A percentile compares a stretch with the other conserved stretches of the same genome.
These are phyloP conservation scores for Leptographium wingfieldii DNA, from an alignment of 2,329 filamentous ascomycete species.

Conservation along the genomic window DNA sequence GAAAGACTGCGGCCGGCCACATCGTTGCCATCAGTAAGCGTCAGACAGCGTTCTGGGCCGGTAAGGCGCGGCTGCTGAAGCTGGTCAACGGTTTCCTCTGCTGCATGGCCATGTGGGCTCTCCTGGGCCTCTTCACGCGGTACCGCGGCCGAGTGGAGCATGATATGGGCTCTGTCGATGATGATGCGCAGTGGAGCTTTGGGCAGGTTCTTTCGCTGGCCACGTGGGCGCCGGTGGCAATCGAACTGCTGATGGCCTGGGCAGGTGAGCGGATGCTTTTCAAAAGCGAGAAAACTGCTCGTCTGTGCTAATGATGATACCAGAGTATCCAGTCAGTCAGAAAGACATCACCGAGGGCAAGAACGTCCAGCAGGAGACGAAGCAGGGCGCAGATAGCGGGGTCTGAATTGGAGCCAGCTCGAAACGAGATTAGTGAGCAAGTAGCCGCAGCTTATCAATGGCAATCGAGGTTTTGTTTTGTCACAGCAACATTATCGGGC, in stretches of 20 bases:
- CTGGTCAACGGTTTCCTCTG: slow-evolving; percentile 11
- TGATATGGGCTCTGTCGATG: slow-evolving; percentile 10
- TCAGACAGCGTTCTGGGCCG: neutral
- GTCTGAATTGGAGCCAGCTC: neutral
- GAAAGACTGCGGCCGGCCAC: too few species aligned
- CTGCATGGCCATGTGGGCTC: slow-evolving; percentile 17
- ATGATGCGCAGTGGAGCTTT: slow-evolving; percentile 18
- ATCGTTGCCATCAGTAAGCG: too few species aligned
- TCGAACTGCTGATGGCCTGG: slow-evolving; percentile 16
- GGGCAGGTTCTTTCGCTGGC: slow-evolving; percentile 19
- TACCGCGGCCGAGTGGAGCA: slow-evolving; percentile 13
- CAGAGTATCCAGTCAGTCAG: too few species aligned
- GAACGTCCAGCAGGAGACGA: too few species aligned
- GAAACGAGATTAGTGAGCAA: neutral
- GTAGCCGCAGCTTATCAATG: neutral
- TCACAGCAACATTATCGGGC: neutral
- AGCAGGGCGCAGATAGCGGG: too few species aligned
- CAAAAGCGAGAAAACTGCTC: neutral
- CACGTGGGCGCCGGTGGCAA: slow-evolving; percentile 17
- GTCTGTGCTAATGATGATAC: neutral
- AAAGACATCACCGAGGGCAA: too few species aligned
- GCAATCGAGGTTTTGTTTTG: neutral
- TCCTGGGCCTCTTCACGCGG: slow-evolving; percentile 16
- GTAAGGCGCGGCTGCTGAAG: neutral
- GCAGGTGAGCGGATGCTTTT: slow-evolving; percentile 14